Evolutionary conservation across 2,329 filamentous ascomycete species (phyloP), one percentile per base, ranked within the genome.

Genomic region (Fusarium duplospermum): DNA sequence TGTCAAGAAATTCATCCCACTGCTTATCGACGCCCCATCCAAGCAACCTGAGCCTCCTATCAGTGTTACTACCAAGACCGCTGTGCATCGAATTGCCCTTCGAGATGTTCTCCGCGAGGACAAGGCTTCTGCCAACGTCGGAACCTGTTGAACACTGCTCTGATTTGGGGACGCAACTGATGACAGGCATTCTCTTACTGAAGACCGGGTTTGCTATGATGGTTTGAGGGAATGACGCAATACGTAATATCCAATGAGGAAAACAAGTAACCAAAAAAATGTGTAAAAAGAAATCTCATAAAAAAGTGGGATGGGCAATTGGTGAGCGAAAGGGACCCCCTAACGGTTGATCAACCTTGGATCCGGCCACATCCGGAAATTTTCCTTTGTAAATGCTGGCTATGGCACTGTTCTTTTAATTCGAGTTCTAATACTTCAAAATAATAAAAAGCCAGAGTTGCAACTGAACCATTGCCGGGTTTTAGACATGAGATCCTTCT

Each of bases 1-100:
- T 20, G 64, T 71, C 6, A 63, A 64, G 61, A 75, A 69, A 29
- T 76, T 73, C 8, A 31, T 63, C 13, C 50, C 67, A 14, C 38
- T 62, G 4, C 68, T 76, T 8, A 29, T 69, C 1, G 42, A 62
- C 4, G 27, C 57, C n/a, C 40, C 67, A 6, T 10, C 36, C n/a
- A 52, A 64, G 33, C 29, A 11, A 5, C 7, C 14, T 1, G 9
- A 60, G 40, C 8, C 50, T 1, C 24, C 9, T 27, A 8, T 9
- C 3, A 3, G 18, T 10, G 20, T n/a, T 11, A 33, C 61, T 1
- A 24, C 38, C 13, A 69, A 73, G 27, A 6, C 60, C 2, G 16
- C 6, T 1, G 31, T 18, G n/a, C 31, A 7, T 31, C 69, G 64
- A 24, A 16, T 75, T 63, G 60, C 64, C 10, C 61, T 74, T 3